Conservation (phyloP, 257 asterid species). For the Nicotiana tabacum region DNA sequence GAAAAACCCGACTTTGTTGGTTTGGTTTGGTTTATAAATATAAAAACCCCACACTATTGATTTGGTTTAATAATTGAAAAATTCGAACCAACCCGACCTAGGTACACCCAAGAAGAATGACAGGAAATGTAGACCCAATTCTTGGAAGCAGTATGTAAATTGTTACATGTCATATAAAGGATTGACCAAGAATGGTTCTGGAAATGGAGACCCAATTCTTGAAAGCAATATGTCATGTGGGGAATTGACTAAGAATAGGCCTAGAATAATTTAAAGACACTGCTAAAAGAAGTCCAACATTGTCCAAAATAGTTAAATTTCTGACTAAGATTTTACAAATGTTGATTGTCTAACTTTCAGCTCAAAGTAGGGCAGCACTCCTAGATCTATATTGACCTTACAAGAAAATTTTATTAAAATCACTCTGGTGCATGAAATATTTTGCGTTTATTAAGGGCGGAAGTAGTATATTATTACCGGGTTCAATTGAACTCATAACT, state of each 20-base stretch:
- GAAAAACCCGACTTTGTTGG: too few relatives aligned
- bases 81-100: too few relatives aligned
- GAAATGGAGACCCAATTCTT: neutral
- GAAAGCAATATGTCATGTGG: neutral
- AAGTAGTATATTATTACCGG: too few relatives aligned
- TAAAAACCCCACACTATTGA: too few relatives aligned
- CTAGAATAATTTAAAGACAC: neutral
- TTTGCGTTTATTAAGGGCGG: too few relatives aligned
- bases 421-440: too few relatives aligned
- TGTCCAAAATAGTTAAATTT: neutral
- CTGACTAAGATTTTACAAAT: neutral
- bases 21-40: too few relatives aligned
- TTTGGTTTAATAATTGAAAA: too few relatives aligned
- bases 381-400: neutral
- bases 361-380: neutral
- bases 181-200: neutral
- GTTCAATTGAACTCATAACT: too few relatives aligned
- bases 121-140: neutral
- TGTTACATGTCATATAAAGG: neutral
- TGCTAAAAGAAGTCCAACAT: neutral
- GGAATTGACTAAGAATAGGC: neutral
- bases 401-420: too few relatives aligned
- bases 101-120: neutral
- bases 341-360: neutral
- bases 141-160: neutral